Evolutionary conservation across 108 stramenopile species (phyloP).

Genomic region (Pseudonitzschia multiseries): DNA sequence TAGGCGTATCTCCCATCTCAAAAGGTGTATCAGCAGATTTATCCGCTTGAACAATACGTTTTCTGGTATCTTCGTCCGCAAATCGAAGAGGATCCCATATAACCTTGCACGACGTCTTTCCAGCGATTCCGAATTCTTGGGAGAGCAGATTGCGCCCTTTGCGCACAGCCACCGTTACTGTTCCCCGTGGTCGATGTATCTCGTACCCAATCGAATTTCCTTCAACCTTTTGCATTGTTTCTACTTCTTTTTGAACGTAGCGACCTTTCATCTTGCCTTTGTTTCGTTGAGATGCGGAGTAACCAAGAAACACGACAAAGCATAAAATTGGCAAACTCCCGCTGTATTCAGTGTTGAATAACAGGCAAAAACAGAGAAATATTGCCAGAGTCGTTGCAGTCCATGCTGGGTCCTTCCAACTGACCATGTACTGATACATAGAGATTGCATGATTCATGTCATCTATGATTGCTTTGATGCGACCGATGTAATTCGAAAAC

Average conservation of each 20-base stretch:
- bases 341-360: conserved; percentile 48
- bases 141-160: conserved; percentile 67
- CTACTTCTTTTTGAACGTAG: conserved; percentile 61
- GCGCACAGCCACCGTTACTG: conserved; percentile 44
- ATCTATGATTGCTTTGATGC: conserved; percentile 60
- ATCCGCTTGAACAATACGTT: conserved; percentile 41
- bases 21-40: conserved; percentile 47
- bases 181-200: conserved; percentile 64
- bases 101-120: conserved; percentile 62
- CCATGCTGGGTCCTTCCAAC: conserved; percentile 71
- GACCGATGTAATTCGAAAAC: conserved; percentile 69
- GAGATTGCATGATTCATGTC: conserved; percentile 52
- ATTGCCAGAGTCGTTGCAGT: conserved; percentile 50
- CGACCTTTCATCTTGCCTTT: conserved; percentile 42
- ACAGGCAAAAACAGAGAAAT: conserved; percentile 29
- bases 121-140: conserved; percentile 70
- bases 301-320: conserved; percentile 53
- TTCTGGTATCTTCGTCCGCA: conserved; percentile 32
- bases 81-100: conserved; percentile 60
- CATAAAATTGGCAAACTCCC: conserved; percentile 51
- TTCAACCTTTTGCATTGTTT: conserved; percentile 48
- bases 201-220: conserved; percentile 46
- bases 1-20: conserved; percentile 58
- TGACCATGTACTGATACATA: conserved; percentile 54
- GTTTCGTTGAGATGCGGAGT: conserved; percentile 40